phyloP scores from a whole-genome alignment of 352 stramenopile species.

The Phytophthora kernoviae region DNA sequence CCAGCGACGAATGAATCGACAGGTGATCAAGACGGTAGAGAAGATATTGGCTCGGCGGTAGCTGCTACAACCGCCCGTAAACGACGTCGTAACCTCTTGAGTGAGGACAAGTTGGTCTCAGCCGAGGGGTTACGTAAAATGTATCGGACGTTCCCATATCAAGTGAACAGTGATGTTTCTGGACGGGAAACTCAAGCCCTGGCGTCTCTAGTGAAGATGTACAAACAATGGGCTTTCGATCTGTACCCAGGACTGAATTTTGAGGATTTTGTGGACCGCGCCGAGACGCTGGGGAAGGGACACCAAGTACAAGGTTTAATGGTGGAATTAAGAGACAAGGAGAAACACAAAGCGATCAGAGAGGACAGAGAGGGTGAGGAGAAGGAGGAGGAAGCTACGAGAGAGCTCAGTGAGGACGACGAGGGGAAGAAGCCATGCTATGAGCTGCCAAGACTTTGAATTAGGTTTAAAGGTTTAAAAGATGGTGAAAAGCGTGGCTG shows the following conservation, averaged over 20 bases:
- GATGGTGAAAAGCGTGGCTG: background rate
- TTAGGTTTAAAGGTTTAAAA: background rate
- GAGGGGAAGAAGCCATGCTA: slow-evolving; percentile 53
- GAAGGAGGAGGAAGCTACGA: slow-evolving; percentile 9
- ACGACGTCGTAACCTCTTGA: slow-evolving; percentile 59
- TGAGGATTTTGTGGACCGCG: slow-evolving; percentile 78
- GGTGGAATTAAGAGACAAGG: slow-evolving; percentile 60
- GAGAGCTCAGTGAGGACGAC: slow-evolving; percentile 17
- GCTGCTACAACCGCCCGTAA: slow-evolving; percentile 21
- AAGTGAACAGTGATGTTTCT: slow-evolving; percentile 54
- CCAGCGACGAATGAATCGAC: background rate
- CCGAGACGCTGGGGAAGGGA: slow-evolving; percentile 61
- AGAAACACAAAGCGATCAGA: slow-evolving; percentile 44
- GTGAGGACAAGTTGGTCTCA: slow-evolving; percentile 70
- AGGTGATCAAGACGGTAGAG: slow-evolving; percentile 9
- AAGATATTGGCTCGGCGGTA: slow-evolving; percentile 1
- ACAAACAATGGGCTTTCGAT: slow-evolving; percentile 88
- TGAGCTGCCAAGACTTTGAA: slow-evolving; percentile 9
- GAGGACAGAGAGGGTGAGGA: slow-evolving; percentile 15
- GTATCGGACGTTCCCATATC: slow-evolving; percentile 72
- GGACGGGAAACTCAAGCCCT: slow-evolving; percentile 74
- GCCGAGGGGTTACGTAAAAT: slow-evolving; percentile 73
- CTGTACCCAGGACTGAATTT: slow-evolving; percentile 84
- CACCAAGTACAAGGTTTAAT: slow-evolving; percentile 70
- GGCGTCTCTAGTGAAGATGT: slow-evolving; percentile 72